Evolutionary conservation across 2,329 filamentous ascomycete species (phyloP), one percentile per base, ranked within the genome.

Genomic region (Dichotomopilus funicola): DNA sequence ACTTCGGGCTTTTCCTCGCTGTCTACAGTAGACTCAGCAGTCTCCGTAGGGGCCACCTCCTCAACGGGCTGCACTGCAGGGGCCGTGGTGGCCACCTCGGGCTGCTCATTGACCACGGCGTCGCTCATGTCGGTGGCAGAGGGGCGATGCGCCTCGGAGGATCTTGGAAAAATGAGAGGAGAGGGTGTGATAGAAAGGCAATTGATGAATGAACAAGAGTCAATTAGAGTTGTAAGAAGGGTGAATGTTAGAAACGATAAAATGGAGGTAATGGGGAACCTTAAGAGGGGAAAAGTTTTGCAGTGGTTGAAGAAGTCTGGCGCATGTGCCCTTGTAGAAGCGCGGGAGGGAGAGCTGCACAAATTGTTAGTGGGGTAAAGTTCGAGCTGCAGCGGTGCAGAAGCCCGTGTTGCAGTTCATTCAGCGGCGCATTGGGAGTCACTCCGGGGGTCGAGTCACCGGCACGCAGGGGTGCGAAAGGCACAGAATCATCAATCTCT

Each of bases 121-220:
- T 61, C 71, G 67, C 71, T 73, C 72, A 74, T 74, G 53, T 53
- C 69, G 63, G 40, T 40, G 34, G 44, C 51, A 27, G 48, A 42
- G 49, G 49, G 57, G 55, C 53, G 55, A 59, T 54, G 57, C 58
- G 59, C 56, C 57, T 37, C 40, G 51, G 11, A n/a, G 35, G 44
- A n/a, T 4, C 7, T 33, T 33, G 6, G 7, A 4, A 27, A 41
- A 31, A 37, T 51, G 47, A 8, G 9, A 35, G 7, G 45, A 36
- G 33, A 40, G 5, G 19, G 45, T 47, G 45, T 12, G 42, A 49
- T 40, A 13, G 40, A 12, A 10, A n/a, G 38, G 36, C 47, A 50
- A 58, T 50, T 51, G 40, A 44, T 6, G n/a, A 36, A 8, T 10
- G 4, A 35, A 12, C 40, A 43, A 38, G 13, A 19, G 5, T 35